Evolutionary conservation across 108 stramenopile species (phyloP).

Genomic region (Nannochloropsis oceanica): DNA sequence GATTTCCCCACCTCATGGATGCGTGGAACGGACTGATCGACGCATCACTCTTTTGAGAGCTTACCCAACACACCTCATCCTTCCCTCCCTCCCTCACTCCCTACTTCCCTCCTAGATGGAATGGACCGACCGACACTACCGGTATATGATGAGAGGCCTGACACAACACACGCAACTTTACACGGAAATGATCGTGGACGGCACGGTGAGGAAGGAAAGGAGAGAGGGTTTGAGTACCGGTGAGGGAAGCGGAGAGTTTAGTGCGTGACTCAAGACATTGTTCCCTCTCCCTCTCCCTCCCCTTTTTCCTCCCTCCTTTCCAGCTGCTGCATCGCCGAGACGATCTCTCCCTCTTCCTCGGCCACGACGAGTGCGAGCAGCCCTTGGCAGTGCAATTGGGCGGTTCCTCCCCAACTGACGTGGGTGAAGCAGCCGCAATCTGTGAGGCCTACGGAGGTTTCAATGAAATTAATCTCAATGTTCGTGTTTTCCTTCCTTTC

Average conservation of each 20-base stretch:
- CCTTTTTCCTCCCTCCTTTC: too few relatives aligned
- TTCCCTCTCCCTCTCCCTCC: background rate
- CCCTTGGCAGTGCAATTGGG: too few relatives aligned
- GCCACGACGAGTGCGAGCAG: background rate
- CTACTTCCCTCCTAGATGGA: background rate
- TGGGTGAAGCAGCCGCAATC: too few relatives aligned
- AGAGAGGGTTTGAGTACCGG: background rate
- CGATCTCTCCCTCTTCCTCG: background rate
- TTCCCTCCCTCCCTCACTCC: too few relatives aligned
- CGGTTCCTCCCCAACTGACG: too few relatives aligned
- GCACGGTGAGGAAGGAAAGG: background rate
- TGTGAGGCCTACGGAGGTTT: background rate
- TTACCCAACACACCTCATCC: too few relatives aligned
- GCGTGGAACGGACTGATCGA: too few relatives aligned
- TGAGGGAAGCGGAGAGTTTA: background rate
- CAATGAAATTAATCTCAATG: background rate
- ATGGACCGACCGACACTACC: constrained; percentile 17
- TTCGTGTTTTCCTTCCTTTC: background rate
- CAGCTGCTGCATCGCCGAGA: background rate
- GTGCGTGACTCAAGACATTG: background rate
- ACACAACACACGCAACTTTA: constrained; percentile 7
- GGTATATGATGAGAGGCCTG: constrained; percentile 11
- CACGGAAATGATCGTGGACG: constrained; percentile 20
- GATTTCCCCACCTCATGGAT: too few relatives aligned
- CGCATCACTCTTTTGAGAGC: too few relatives aligned